A percentile compares a stretch with the other conserved stretches of the same genome.
These are phyloP conservation scores for Protomyces pachydermus DNA, from an alignment of 1,139 yeast genomes.

Conservation along the genomic window DNA sequence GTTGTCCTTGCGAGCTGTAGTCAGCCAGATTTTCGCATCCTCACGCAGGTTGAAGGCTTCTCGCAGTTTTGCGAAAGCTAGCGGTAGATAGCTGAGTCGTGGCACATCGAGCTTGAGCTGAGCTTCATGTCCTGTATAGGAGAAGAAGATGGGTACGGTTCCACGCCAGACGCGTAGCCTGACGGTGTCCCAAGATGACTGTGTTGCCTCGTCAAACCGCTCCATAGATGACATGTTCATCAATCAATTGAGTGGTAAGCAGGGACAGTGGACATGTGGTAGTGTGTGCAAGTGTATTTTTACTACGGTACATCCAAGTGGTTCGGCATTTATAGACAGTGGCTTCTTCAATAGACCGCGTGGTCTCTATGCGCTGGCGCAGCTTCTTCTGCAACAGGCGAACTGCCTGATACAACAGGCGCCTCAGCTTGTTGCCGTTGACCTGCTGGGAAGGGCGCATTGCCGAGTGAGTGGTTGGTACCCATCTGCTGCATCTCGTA, in stretches of 20 bases:
- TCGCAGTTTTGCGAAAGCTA: not conserved
- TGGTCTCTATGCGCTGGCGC: not conserved
- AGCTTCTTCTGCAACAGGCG: not conserved
- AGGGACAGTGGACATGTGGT: too few relatives aligned
- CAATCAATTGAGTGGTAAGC: too few relatives aligned
- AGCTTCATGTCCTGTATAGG: not conserved
- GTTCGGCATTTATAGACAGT: not conserved
- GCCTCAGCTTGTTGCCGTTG: not conserved
- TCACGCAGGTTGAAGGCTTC: not conserved
- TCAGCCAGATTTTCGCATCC: not conserved
- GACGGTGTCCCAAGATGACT: not conserved
- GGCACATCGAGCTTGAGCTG: conserved; percentile 7
- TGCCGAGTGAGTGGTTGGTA: not conserved
- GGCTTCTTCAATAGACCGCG: too few relatives aligned
- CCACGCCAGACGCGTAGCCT: conserved; percentile 14
- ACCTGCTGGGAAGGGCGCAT: not conserved
- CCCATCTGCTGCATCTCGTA: conserved; percentile 23
- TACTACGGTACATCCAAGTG: not conserved
- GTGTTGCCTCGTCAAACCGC: not conserved
- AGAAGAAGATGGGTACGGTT: not conserved
- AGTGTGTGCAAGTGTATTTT: not conserved
- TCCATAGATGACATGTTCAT: too few relatives aligned
- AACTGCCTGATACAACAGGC: not conserved
- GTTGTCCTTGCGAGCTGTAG: not conserved
- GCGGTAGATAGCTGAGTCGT: conserved; percentile 5